phyloP scores from a whole-genome alignment of 106 monocot genomes.

The Dendrobium catenatum region DNA sequence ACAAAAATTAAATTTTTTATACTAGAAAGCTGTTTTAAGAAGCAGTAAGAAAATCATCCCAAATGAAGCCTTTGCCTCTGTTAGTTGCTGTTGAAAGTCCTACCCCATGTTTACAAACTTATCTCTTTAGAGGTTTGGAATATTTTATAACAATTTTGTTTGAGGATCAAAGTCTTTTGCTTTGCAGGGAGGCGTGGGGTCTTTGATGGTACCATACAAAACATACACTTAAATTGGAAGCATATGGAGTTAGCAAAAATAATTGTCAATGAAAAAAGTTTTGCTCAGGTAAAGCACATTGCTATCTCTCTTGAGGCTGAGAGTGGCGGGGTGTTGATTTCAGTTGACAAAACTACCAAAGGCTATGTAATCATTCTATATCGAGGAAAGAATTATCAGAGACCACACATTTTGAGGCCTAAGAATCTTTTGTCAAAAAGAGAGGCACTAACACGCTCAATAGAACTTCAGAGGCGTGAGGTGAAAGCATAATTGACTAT shows the following conservation, averaged over 20 bases:
- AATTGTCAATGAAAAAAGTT: conserved; percentile 73
- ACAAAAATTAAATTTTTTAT: too few species aligned
- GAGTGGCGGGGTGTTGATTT: conserved; percentile 86
- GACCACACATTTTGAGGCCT: conserved; percentile 59
- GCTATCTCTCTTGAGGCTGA: conserved; percentile 93
- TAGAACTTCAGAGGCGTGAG: conserved; percentile 97
- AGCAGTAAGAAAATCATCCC: too few species aligned
- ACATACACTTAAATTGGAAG: conserved; percentile 94
- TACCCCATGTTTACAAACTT: neutral
- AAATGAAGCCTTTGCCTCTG: neutral
- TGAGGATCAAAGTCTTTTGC: neutral
- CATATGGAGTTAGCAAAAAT: conserved; percentile 78
- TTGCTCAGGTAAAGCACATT: conserved; percentile 85
- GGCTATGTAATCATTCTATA: conserved; percentile 83
- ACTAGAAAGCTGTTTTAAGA: too few species aligned
- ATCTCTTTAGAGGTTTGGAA: neutral
- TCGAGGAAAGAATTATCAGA: conserved; percentile 86
- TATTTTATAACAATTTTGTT: neutral
- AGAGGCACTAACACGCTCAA: conserved; percentile 81
- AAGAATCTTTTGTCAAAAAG: conserved; percentile 66
- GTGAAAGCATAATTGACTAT: conserved; percentile 22
- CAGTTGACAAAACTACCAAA: conserved; percentile 92
- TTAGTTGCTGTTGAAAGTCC: neutral
- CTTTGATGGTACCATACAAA: conserved; percentile 85
- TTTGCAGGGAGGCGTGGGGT: conserved; percentile 68